These are phyloP conservation scores for Stygiomarasmius scandens DNA, from an alignment of 1,284 basidiomycete genomes.

Conservation along the genomic window DNA sequence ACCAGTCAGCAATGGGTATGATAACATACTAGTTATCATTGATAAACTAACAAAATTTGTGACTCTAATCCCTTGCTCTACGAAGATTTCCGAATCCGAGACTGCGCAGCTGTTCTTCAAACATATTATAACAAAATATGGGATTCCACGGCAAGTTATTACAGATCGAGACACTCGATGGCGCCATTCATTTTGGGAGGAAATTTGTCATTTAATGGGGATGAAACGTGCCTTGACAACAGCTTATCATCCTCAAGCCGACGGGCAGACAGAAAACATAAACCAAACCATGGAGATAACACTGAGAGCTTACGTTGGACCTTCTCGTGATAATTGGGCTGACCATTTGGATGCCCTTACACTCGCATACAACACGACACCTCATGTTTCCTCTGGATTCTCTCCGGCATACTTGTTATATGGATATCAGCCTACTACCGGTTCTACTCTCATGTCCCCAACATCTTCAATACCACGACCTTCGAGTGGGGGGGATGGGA, in stretches of 20 bases:
- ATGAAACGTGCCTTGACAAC: constrained; percentile 22
- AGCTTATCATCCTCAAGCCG: constrained; percentile 35
- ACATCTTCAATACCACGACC: neutral
- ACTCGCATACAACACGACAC: constrained; percentile 26
- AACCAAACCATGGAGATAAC: constrained; percentile 36
- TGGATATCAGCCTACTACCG: constrained; percentile 25
- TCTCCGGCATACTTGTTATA: constrained; percentile 26
- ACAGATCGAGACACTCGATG: neutral
- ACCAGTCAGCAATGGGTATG: neutral
- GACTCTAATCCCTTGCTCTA: constrained; percentile 31
- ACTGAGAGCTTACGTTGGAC: constrained; percentile 25
- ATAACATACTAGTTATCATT: constrained; percentile 9
- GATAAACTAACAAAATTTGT: constrained; percentile 19
- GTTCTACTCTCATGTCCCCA: constrained; percentile 13
- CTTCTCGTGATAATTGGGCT: constrained; percentile 22
- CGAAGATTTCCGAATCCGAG: constrained; percentile 30
- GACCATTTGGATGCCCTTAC: constrained; percentile 19
- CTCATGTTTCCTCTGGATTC: constrained; percentile 25
- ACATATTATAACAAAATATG: constrained; percentile 29
- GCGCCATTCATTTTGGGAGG: constrained; percentile 17
- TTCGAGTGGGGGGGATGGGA: neutral
- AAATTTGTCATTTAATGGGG: constrained; percentile 15
- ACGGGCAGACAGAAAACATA: constrained; percentile 34
- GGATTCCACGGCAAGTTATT: constrained; percentile 22
- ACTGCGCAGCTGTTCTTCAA: constrained; percentile 27